Conservation (phyloP, 1,284 basidiomycete species). For the Testicularia cyperi region DNA sequence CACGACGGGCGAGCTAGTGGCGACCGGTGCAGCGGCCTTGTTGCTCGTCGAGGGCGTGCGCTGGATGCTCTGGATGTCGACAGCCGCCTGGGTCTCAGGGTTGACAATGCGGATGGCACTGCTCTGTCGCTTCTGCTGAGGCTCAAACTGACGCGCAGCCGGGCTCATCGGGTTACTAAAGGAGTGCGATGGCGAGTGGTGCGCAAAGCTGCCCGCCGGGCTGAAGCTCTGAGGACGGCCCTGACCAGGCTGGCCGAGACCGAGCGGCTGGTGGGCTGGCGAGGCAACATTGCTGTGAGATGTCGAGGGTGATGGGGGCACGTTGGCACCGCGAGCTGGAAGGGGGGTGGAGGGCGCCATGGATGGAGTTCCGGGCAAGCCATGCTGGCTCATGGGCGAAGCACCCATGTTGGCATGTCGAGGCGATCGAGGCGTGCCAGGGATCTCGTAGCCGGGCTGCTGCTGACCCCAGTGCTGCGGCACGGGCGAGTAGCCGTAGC, state of each 20-base stretch:
- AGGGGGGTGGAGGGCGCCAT: slow-evolving; percentile 39
- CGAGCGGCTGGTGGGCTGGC: slow-evolving; percentile 37
- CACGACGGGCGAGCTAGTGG: slow-evolving; percentile 23
- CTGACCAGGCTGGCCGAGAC: slow-evolving; percentile 25
- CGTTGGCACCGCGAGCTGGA: slow-evolving; percentile 22
- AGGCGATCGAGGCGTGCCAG: slow-evolving; percentile 47
- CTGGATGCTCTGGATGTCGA: slow-evolving; percentile 50
- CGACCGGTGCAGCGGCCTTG: slow-evolving; percentile 21
- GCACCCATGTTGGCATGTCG: slow-evolving; percentile 45
- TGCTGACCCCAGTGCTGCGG: slow-evolving; percentile 29
- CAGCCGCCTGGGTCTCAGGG: slow-evolving; percentile 56
- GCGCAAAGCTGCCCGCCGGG: slow-evolving; percentile 25
- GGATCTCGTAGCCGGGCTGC: slow-evolving; percentile 46
- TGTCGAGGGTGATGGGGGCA: slow-evolving; percentile 38
- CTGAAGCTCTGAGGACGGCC: slow-evolving; percentile 35
- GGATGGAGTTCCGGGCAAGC: slow-evolving; percentile 42
- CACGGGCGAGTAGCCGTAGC: slow-evolving; percentile 45
- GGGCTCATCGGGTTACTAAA: slow-evolving; percentile 57
- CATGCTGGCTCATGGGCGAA: slow-evolving; percentile 50
- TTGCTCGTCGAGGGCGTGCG: slow-evolving; percentile 18
- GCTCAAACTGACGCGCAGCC: slow-evolving; percentile 57
- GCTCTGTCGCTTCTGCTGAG: slow-evolving; percentile 52
- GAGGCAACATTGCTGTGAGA: slow-evolving; percentile 38
- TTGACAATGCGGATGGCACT: slow-evolving; percentile 59
- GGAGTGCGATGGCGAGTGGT: slow-evolving; percentile 50